These are phyloP conservation scores for Przewalskia tangutica DNA, from an alignment of 257 asterid species.

Conservation along the genomic window DNA sequence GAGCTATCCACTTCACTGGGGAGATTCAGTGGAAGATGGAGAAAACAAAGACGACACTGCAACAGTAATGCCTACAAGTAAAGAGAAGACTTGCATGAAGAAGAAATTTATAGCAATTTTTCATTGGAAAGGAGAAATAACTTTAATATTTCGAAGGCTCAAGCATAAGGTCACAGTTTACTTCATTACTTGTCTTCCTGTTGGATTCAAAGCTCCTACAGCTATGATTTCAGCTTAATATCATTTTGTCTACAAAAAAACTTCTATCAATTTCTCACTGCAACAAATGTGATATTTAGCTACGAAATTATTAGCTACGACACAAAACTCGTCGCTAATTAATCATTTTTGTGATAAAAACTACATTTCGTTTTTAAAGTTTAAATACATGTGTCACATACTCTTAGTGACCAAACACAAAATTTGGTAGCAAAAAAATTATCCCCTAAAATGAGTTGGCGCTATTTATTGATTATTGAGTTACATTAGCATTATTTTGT, in stretches of 20 bases:
- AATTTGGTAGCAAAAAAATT: no score
- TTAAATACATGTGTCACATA: no score
- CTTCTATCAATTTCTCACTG: no score
- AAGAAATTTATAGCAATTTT: slow-evolving; percentile 43
- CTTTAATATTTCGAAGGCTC: slow-evolving; percentile 49
- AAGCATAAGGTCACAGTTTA: slow-evolving; percentile 57
- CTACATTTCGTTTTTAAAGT: no score
- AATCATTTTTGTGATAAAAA: no score
- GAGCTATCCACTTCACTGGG: slow-evolving; percentile 76
- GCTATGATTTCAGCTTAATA: slow-evolving; percentile 42
- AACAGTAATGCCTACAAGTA: not conserved
- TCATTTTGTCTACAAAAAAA: not conserved
- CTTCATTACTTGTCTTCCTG: slow-evolving; percentile 61
- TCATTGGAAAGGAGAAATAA: slow-evolving; percentile 63
- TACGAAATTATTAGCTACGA: no score
- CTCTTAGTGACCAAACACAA: no score
- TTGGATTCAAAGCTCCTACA: slow-evolving; percentile 40
- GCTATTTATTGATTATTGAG: no score
- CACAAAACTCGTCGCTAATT: no score
- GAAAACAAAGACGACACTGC: slow-evolving; percentile 11
- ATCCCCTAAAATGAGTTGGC: no score
- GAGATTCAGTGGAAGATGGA: slow-evolving; percentile 22
- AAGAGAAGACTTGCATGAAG: slow-evolving; percentile 33
- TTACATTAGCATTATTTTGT: no score
- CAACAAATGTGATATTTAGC: no score